Percentiles rank a stretch among this genome's conserved stretches.
Conservation (phyloP, 2,329 filamentous ascomycete genomes). For the Sporothrix schenckii region DNA sequence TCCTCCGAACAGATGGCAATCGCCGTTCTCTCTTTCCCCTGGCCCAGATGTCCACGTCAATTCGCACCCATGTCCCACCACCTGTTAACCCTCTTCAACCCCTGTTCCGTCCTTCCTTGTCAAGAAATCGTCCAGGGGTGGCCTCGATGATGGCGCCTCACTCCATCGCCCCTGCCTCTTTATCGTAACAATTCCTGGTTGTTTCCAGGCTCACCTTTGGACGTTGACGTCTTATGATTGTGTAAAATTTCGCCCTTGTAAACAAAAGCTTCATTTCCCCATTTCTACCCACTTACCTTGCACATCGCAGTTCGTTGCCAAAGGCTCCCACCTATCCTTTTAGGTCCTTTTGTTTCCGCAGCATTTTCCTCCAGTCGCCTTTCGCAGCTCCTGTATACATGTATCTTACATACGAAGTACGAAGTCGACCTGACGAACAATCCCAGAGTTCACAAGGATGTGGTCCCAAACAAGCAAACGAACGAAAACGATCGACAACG, state of each 20-base stretch:
- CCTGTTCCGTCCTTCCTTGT: not conserved
- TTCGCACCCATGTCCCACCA: not conserved
- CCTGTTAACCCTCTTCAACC: not conserved
- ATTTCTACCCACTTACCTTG: not conserved
- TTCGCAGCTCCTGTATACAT: not conserved
- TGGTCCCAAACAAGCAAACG: not conserved
- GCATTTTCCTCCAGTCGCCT: not conserved
- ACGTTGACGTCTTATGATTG: not conserved
- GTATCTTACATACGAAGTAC: not conserved
- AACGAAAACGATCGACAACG: slow-evolving; percentile 8
- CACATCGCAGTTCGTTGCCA: not conserved
- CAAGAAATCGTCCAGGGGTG: slow-evolving; percentile 9
- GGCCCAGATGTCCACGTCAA: slow-evolving; percentile 1
- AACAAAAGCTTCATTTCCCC: not conserved
- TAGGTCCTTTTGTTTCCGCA: not conserved
- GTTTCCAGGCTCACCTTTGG: not conserved
- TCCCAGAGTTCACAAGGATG: not conserved
- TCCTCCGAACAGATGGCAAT: not conserved
- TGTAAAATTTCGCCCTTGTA: not conserved
- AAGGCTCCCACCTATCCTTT: not conserved
- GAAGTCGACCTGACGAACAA: not conserved
- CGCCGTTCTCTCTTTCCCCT: not conserved
- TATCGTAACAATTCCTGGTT: not conserved
- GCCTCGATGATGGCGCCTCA: not conserved
- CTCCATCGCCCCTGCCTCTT: slow-evolving; percentile 13